Percentiles rank a stretch among this genome's conserved stretches.
phyloP scores from a whole-genome alignment of 2,329 filamentous ascomycete genomes.

The Botrytis hyacinthi region DNA sequence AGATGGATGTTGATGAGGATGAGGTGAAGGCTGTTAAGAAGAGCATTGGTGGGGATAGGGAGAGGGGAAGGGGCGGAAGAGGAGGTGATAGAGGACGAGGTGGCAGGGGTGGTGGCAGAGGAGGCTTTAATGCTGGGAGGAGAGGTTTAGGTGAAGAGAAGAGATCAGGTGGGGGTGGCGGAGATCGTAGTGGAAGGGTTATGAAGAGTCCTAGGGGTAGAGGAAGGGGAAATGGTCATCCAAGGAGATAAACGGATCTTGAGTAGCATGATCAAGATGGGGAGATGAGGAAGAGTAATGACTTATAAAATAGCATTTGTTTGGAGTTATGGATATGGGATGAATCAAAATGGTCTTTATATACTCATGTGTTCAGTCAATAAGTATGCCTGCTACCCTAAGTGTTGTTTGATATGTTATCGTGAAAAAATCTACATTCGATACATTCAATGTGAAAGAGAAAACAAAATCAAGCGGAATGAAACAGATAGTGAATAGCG shows the following conservation, averaged over 20 bases:
- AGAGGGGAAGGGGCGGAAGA: slow-evolving; percentile 40
- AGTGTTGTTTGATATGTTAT: background rate
- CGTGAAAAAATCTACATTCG: background rate
- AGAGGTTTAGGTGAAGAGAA: slow-evolving; percentile 20
- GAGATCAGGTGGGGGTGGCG: background rate
- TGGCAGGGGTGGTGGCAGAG: slow-evolving; percentile 30
- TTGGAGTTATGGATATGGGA: slow-evolving; percentile 3
- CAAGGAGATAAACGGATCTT: background rate
- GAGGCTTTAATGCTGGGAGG: slow-evolving; percentile 29
- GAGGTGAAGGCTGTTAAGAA: slow-evolving; percentile 53
- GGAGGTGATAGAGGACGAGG: slow-evolving; percentile 47
- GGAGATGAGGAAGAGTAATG: background rate
- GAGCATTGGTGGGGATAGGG: slow-evolving; percentile 39
- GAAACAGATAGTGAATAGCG: background rate
- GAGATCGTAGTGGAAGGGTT: slow-evolving; percentile 9
- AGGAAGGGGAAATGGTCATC: slow-evolving; percentile 26
- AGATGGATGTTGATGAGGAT: slow-evolving; percentile 49
- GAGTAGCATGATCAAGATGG: background rate
- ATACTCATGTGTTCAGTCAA: background rate
- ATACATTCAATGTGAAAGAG: background rate
- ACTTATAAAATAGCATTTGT: slow-evolving; percentile 3
- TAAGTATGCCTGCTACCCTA: background rate
- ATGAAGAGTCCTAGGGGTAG: slow-evolving; percentile 24
- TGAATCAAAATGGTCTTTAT: slow-evolving; percentile 10
- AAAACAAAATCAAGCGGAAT: background rate